Evolutionary conservation across 2,329 filamentous ascomycete species (phyloP).

Genomic region (Penicillium sp.): DNA sequence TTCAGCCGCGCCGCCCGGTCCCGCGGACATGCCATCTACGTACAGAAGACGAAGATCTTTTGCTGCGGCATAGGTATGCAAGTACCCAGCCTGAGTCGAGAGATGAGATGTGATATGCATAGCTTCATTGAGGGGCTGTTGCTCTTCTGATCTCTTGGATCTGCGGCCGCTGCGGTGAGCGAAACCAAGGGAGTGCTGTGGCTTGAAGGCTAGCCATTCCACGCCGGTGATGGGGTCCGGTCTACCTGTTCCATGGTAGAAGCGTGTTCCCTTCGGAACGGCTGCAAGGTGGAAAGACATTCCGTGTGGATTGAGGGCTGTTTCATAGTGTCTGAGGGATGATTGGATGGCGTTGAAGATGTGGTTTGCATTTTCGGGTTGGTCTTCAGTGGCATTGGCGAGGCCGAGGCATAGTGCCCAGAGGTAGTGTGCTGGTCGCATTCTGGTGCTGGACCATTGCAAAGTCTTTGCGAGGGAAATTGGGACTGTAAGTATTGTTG

Average conservation of each 20-base stretch:
- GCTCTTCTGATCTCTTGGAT: not conserved
- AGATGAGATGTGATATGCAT: not conserved
- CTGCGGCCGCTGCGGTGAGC: constrained; percentile 35
- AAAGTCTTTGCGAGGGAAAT: not conserved
- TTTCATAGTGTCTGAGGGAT: constrained; percentile 69
- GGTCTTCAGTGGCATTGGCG: not conserved
- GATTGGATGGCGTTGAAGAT: constrained; percentile 72
- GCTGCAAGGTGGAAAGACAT: constrained; percentile 66
- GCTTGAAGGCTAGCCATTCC: constrained; percentile 72
- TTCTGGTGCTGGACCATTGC: not conserved
- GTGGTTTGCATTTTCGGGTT: not conserved
- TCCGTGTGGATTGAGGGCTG: constrained; percentile 69
- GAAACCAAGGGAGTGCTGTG: constrained; percentile 68
- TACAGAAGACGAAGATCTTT: constrained; percentile 64
- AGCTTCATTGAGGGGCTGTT: not conserved
- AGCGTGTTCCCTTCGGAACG: constrained; percentile 60
- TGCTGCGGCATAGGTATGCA: constrained; percentile 66
- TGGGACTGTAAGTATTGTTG: not conserved
- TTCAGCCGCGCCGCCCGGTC: constrained; percentile 65
- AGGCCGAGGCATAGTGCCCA: not conserved
- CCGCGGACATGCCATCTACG: constrained; percentile 70
- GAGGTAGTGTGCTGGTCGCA: not conserved
- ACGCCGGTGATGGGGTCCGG: constrained; percentile 29
- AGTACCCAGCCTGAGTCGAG: constrained; percentile 11
- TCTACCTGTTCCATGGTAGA: constrained; percentile 63